A percentile compares a stretch with the other conserved stretches of the same genome.
These are phyloP conservation scores for Magnaporthiopsis incrustans DNA, from an alignment of 2,329 filamentous ascomycete genomes.

Conservation along the genomic window DNA sequence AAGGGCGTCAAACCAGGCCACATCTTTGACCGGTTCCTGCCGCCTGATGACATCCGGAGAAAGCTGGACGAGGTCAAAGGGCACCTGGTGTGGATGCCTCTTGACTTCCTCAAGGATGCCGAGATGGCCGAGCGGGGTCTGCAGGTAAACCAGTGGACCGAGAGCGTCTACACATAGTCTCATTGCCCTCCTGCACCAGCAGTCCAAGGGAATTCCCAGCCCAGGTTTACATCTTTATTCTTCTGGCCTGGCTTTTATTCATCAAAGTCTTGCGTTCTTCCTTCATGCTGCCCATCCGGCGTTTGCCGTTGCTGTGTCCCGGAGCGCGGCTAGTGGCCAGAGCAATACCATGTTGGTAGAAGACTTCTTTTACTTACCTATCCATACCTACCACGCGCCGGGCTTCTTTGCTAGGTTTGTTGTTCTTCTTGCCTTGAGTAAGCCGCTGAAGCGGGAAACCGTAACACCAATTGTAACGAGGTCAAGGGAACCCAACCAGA, in stretches of 20 bases:
- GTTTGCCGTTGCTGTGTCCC: background rate
- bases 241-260: background rate
- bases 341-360: too few relatives aligned
- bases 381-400: too few relatives aligned
- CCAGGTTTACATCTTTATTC: background rate
- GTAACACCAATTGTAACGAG: background rate
- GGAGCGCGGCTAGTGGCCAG: background rate
- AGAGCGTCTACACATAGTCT: slow-evolving; percentile 69
- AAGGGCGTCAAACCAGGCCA: slow-evolving; percentile 74
- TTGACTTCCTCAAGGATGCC: slow-evolving; percentile 75
- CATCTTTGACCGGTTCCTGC: slow-evolving; percentile 72
- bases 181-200: background rate
- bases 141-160: slow-evolving; percentile 77
- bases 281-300: too few relatives aligned
- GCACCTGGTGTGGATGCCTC: slow-evolving; percentile 91
- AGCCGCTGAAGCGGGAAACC: too few relatives aligned
- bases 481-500: background rate
- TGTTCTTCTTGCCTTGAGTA: too few relatives aligned
- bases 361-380: too few relatives aligned
- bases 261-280: too few relatives aligned
- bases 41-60: slow-evolving; percentile 60
- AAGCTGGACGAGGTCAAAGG: slow-evolving; percentile 77
- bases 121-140: slow-evolving; percentile 86
- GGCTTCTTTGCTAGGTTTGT: too few relatives aligned
- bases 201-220: too few relatives aligned